Evolutionary conservation across 345 rosid species (phyloP), one percentile per base, ranked within the genome.

Genomic region (Balakata baccata): DNA sequence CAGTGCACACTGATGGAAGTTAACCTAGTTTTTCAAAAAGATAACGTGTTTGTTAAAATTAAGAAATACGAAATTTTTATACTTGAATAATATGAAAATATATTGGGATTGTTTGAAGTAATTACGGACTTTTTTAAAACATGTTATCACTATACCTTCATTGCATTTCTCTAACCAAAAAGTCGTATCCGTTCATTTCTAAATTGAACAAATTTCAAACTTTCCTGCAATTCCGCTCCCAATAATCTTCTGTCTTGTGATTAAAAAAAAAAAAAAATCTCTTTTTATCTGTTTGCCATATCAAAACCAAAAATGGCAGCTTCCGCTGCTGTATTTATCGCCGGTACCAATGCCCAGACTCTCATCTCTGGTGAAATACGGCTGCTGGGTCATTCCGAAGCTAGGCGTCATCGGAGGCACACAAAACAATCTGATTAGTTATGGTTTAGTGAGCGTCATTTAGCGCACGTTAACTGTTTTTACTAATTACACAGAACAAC

Each of bases 311-410:
- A 47, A 70, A 88, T 87, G 92, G 83, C 84, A 64, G 74, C 76
- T 52, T 73, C 85, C 74, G 64, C 84, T 46, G 66, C 85, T 71
- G 78, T 88, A 56, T 75, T 83, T 12, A 56, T 86, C 65, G 56
- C 77, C 72, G 75, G 84, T 58, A 74, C 68, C 34, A 69, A 68
- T 38, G 73, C 82, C 72, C 85, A 81, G 18, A 71, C 81, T 69
- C 54, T 52, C 11, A 68, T 79, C 52, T 29, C 78, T 14, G 77
- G 83, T 10, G 81, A 79, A 41, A 61, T 77, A 23, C 78, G 75
- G 71, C 77, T 51, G 50, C 69, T 77, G 74, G 69, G 73, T 61
- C 43, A 29, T 43, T 14, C 74, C 29, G 84, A 81, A 41, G 10
- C 74, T 12, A 77, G 71, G 66, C 22, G 76, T n/a, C 72, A 68